These are phyloP conservation scores for Pyrenophora tritici-repentis DNA, from an alignment of 2,329 filamentous ascomycete species.

Conservation along the genomic window DNA sequence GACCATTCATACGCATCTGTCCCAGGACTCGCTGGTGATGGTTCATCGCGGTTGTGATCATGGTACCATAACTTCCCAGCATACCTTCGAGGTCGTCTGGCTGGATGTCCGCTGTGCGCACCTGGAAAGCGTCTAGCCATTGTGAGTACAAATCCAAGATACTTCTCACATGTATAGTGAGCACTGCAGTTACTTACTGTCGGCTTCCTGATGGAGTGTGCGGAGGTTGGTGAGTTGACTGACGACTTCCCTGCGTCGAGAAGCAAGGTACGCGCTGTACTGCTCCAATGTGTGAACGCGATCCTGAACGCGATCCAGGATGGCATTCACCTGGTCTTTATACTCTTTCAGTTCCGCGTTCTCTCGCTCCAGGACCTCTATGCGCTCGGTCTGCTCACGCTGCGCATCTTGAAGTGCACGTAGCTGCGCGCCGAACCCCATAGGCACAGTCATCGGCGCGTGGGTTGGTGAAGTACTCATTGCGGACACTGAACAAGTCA, in stretches of 20 bases:
- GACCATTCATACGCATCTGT: slow-evolving; percentile 4
- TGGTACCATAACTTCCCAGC: slow-evolving; percentile 15
- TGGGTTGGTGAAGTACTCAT: not conserved
- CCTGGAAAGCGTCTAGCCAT: slow-evolving; percentile 12
- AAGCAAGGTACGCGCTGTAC: slow-evolving; percentile 5
- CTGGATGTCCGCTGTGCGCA: slow-evolving; percentile 22
- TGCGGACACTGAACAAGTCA: not conserved
- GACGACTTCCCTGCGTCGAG: slow-evolving; percentile 25
- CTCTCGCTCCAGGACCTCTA: slow-evolving; percentile 16
- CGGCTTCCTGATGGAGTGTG: slow-evolving; percentile 24
- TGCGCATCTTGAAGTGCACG: slow-evolving; percentile 18
- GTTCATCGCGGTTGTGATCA: slow-evolving; percentile 19
- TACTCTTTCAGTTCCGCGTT: slow-evolving; percentile 14
- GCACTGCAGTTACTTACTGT: not conserved
- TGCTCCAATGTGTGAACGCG: slow-evolving; percentile 21
- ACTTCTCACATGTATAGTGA: too few relatives aligned
- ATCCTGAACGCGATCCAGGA: slow-evolving; percentile 10
- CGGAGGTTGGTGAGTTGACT: slow-evolving; percentile 22
- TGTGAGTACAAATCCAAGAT: too few relatives aligned
- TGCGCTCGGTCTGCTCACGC: slow-evolving; percentile 9
- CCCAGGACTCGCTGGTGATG: slow-evolving; percentile 22
- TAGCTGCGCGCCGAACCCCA: slow-evolving; percentile 24
- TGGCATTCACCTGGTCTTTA: not conserved
- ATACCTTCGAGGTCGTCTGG: slow-evolving; percentile 28
- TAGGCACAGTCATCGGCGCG: slow-evolving; percentile 7